phyloP scores from a whole-genome alignment of 2,329 filamentous ascomycete genomes.

The Paraconiothyrium sp. region DNA sequence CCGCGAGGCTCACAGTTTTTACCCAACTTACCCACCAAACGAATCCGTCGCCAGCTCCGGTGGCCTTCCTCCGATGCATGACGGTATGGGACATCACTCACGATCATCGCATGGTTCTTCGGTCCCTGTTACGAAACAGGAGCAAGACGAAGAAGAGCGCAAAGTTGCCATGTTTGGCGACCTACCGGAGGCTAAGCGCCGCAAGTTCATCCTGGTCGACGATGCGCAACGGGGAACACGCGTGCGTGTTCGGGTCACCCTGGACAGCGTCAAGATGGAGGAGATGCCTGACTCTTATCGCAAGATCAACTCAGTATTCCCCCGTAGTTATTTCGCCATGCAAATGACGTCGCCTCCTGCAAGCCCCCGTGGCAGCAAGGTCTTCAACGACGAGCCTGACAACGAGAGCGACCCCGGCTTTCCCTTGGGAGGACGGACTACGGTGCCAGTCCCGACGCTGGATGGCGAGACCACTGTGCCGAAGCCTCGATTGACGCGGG shows the following conservation, averaged over 20 bases:
- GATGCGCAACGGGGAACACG: slow-evolving; percentile 79
- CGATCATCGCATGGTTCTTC: slow-evolving; percentile 54
- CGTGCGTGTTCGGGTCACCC: slow-evolving; percentile 87
- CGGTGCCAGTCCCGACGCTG: slow-evolving; percentile 59
- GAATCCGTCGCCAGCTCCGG: slow-evolving; percentile 61
- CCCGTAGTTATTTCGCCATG: slow-evolving; percentile 88
- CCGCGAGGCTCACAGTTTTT: slow-evolving; percentile 80
- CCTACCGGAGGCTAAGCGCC: slow-evolving; percentile 86
- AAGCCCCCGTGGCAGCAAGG: slow-evolving; percentile 76
- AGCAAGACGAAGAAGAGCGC: slow-evolving; percentile 65
- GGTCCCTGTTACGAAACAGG: slow-evolving; percentile 57
- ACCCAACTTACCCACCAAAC: slow-evolving; percentile 71
- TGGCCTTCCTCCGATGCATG: slow-evolving; percentile 73
- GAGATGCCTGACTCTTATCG: slow-evolving; percentile 97
- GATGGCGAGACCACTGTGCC: slow-evolving; percentile 81
- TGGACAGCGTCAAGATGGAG: slow-evolving; percentile 93
- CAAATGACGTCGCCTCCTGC: slow-evolving; percentile 91
- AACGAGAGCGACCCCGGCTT: slow-evolving; percentile 56
- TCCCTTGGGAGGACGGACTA: slow-evolving; percentile 56
- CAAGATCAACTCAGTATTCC: slow-evolving; percentile 87
- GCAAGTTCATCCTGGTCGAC: slow-evolving; percentile 96
- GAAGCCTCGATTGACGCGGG: slow-evolving; percentile 77
- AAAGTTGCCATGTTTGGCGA: slow-evolving; percentile 83
- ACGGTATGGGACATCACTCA: slow-evolving; percentile 61
- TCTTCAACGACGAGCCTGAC: slow-evolving; percentile 72